Conservation (phyloP, 2,329 filamentous ascomycete genomes). For the Paraphoma sp. region DNA sequence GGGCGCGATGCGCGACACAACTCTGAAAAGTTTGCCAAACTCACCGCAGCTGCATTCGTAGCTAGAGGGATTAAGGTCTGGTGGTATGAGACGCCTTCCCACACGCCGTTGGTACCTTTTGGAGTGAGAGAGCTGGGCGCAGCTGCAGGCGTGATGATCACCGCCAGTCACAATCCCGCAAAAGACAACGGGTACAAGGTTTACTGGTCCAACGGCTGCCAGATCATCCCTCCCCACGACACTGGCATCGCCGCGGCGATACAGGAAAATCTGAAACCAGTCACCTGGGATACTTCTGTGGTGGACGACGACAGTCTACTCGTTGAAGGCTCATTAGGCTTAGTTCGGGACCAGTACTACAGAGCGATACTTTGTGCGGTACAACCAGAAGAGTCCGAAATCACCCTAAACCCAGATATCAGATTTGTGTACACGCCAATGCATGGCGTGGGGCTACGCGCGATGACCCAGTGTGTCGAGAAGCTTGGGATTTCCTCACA, state of each 20-base stretch:
- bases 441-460: constrained; percentile 61
- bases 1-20: constrained; percentile 70
- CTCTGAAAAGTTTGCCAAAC: constrained; percentile 65
- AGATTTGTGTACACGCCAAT: constrained; percentile 64
- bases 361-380: constrained; percentile 51
- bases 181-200: constrained; percentile 73
- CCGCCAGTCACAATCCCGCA: constrained; percentile 70
- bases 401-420: constrained; percentile 33
- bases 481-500: constrained; percentile 50
- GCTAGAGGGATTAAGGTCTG: constrained; percentile 65
- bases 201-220: constrained; percentile 69
- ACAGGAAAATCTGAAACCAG: constrained; percentile 60
- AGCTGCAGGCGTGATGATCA: constrained; percentile 69
- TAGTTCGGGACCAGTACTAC: constrained; percentile 54
- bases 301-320: constrained; percentile 49
- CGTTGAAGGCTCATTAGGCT: constrained; percentile 51
- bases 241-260: constrained; percentile 65
- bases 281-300: constrained; percentile 54
- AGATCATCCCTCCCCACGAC: constrained; percentile 70
- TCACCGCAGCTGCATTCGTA: constrained; percentile 66
- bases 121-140: constrained; percentile 61
- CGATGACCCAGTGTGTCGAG: constrained; percentile 52
- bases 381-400: constrained; percentile 30
- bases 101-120: constrained; percentile 70
- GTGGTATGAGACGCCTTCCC: constrained; percentile 63